Evolutionary conservation across 106 monocot genomes (phyloP), one percentile per base, ranked within the genome.

Genomic region (Dactylorhiza incarnata): DNA sequence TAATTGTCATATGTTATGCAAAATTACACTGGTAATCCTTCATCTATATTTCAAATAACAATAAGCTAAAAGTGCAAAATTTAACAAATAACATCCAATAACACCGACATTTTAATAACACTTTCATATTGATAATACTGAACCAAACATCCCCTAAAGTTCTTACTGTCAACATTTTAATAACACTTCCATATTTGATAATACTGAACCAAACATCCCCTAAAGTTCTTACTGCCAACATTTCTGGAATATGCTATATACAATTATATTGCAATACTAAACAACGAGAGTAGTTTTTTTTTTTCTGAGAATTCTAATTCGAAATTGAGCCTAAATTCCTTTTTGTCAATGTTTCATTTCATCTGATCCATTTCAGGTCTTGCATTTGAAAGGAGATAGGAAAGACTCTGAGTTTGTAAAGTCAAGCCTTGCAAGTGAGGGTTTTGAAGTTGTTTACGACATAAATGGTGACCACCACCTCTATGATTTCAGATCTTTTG

Each of bases 331-430:
- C 26, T 12, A 26, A 65, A 10, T 65, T 3, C 11, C 25, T 65
- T 56, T 0, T 56, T 56, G 1, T n/a, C 16, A 56, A 56, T 2
- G 19, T 44, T 48, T 54, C 46, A 14, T 45, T 10, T 4, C 8
- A 66, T 23, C 14, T 24, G 11, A 69, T 56, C 14, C 3, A 68
- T 48, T 67, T 12, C 56, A 97, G 97, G 70, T 99, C 13, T 75
- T 91, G 76, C 97, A 99, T 85, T 77, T 99, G 80, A 99, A 99
- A 86, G 97, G 97, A 26, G 97, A 99, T 78, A 84, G 97, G 22
- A 62, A 94, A 73, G 97, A 99, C 74, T 99, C 86, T 73, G 94
- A 99, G 25, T 99, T 99, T 78, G 97, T 99, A 53, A 99, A 89
- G 84, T 84, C 84, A 59, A 89, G 87, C 62, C 83, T 99, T 52